A percentile compares a stretch with the other conserved stretches of the same genome.
Conservation (phyloP, 225 moss, liverwort and hornwort species). For the Rhytidiadelphus loreus region DNA sequence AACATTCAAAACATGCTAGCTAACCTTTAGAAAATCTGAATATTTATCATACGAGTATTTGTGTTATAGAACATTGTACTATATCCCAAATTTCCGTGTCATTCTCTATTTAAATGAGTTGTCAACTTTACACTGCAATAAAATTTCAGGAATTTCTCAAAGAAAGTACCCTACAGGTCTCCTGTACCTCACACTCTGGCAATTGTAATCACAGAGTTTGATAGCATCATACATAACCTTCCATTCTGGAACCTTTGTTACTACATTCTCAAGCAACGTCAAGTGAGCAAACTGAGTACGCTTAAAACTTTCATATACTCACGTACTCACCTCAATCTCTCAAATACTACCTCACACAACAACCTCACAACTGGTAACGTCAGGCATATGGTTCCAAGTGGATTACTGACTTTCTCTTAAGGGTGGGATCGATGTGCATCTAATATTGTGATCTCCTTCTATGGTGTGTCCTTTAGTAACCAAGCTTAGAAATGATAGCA, state of each 20-base stretch:
- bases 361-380: neutral
- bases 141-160: no score
- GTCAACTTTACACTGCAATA: neutral
- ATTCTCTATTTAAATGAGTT: neutral
- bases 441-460: neutral
- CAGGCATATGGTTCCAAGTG: neutral
- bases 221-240: neutral
- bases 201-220: neutral
- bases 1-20: no score
- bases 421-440: neutral
- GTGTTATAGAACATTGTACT: neutral
- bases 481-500: neutral
- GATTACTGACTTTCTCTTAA: neutral
- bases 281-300: neutral
- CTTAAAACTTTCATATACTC: neutral
- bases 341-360: neutral
- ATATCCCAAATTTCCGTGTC: neutral
- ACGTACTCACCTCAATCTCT: neutral
- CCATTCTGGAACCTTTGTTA: neutral
- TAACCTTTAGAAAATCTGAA: neutral
- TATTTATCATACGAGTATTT: neutral
- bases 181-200: neutral
- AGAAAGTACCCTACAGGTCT: neutral
- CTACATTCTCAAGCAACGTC: neutral
- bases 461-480: no score